Conservation (phyloP, 2,329 filamentous ascomycete species). For the Chaetomiaceae sp. region DNA sequence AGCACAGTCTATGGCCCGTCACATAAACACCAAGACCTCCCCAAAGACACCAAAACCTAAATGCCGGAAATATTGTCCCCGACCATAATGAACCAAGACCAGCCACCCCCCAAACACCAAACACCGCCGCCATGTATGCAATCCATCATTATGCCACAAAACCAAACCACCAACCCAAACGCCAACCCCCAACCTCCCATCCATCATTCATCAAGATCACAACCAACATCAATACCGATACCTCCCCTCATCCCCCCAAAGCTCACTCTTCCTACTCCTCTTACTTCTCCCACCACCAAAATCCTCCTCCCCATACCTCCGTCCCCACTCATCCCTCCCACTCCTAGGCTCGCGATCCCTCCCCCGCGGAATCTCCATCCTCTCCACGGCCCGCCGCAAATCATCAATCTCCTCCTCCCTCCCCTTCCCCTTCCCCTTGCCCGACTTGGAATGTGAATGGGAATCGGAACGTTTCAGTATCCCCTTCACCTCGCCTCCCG, state of each 20-base stretch:
- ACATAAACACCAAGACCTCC: too few species aligned
- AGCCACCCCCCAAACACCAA: too few species aligned
- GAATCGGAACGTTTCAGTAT: too few species aligned
- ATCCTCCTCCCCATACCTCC: constrained; percentile 18
- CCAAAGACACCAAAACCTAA: too few species aligned
- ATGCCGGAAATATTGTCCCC: too few species aligned
- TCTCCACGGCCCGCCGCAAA: constrained; percentile 22
- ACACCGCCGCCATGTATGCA: too few species aligned
- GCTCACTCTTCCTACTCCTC: constrained; percentile 24
- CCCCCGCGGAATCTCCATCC: constrained; percentile 22
- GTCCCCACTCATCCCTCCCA: constrained; percentile 15
- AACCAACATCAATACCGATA: constrained; percentile 15
- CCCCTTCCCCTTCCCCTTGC: constrained; percentile 9
- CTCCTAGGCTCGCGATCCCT: constrained; percentile 12
- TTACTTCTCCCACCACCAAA: constrained; percentile 9
- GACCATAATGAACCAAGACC: too few species aligned
- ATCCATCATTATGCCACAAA: too few species aligned
- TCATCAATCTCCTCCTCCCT: constrained; percentile 19
- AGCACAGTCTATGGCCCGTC: too few species aligned
- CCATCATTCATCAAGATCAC: background rate
- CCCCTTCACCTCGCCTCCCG: too few species aligned
- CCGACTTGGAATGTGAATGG: too few species aligned
- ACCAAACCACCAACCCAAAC: background rate
- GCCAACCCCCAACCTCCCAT: background rate
- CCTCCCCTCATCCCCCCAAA: constrained; percentile 21